A percentile compares a stretch with the other conserved stretches of the same genome.
phyloP scores from a whole-genome alignment of 2,329 filamentous ascomycete species.

The Metarhizium rileyi region DNA sequence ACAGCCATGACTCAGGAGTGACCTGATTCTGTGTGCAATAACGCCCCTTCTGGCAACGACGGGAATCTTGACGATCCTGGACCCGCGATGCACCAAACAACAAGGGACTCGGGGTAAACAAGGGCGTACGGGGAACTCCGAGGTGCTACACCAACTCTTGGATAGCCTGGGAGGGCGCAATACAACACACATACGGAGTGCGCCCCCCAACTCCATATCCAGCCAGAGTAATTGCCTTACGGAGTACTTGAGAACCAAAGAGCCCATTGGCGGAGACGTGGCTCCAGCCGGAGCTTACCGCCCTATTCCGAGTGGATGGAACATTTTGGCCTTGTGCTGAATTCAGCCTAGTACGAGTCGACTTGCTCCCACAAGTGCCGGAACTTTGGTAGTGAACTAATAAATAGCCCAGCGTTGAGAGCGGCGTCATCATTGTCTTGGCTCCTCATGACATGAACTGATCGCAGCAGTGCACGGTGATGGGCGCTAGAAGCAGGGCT shows the following conservation, averaged over 20 bases:
- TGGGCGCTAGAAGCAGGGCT: neutral
- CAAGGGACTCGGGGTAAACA: neutral
- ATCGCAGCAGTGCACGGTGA: neutral
- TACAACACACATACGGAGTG: neutral
- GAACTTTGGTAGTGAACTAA: neutral
- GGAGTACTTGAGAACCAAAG: too few relatives aligned
- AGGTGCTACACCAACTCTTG: neutral
- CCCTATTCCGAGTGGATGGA: conserved; percentile 4
- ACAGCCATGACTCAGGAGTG: conserved; percentile 2
- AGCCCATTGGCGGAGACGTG: too few relatives aligned
- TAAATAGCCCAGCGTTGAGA: neutral
- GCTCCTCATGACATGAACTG: neutral
- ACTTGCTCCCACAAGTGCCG: neutral
- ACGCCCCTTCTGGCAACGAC: neutral
- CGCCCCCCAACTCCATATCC: neutral
- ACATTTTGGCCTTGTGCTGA: neutral
- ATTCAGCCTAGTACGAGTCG: neutral
- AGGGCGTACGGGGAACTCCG: neutral
- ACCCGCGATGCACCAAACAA: neutral
- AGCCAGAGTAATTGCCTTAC: neutral
- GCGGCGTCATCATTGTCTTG: neutral
- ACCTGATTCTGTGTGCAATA: conserved; percentile 1
- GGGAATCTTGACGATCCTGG: neutral
- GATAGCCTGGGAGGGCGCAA: neutral
- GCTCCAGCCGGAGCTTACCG: conserved; percentile 8